phyloP scores from a whole-genome alignment of 2,329 filamentous ascomycete genomes.

The Chaetomium globosum region DNA sequence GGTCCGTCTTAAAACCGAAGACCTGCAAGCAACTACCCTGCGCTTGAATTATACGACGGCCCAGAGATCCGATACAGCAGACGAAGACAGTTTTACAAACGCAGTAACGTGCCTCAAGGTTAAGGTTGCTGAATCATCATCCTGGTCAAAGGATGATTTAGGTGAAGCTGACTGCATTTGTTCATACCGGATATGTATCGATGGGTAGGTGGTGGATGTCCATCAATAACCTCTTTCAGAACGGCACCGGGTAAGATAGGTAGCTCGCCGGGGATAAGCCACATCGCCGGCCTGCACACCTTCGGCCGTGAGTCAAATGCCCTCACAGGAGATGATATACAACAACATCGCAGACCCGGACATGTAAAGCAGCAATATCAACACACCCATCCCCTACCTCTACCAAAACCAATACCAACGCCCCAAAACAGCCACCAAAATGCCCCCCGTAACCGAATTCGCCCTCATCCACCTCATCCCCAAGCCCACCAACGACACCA shows the following conservation, averaged over 20 bases:
- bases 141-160: neutral
- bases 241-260: neutral
- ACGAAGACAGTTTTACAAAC: neutral
- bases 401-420: neutral
- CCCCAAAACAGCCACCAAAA: conserved; percentile 15
- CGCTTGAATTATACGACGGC: neutral
- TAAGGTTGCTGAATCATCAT: neutral
- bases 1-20: conserved; percentile 4
- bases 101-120: neutral
- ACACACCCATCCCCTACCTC: neutral
- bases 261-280: neutral
- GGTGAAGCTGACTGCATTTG: neutral
- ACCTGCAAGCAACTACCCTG: neutral
- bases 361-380: neutral
- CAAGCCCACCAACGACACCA: neutral
- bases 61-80: neutral
- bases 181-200: neutral
- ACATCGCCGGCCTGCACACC: conserved; percentile 2
- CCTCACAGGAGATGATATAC: neutral
- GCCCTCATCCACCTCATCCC: conserved; percentile 42
- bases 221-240: neutral
- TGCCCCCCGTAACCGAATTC: conserved; percentile 48
- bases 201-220: neutral
- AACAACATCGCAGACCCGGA: neutral
- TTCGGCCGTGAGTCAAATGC: neutral